Percentiles rank a stretch among this genome's conserved stretches.
These are phyloP conservation scores for Plantago rigida DNA, from an alignment of 305 asterid species.

Conservation along the genomic window DNA sequence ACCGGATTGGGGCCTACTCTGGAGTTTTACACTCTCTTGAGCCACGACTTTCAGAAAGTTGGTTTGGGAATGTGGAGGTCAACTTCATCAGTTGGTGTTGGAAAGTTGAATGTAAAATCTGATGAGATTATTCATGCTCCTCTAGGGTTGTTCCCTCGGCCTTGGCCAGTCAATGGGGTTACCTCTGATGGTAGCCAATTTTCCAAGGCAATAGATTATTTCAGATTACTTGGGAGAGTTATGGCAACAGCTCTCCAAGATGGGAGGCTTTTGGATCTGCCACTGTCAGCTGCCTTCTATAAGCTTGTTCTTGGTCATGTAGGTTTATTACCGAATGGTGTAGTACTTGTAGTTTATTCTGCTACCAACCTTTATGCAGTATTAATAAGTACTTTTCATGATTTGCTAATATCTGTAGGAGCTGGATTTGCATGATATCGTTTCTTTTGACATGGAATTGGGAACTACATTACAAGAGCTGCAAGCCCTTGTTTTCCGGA, in stretches of 20 bases:
- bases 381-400: conserved; percentile 14
- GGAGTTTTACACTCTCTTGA: conserved; percentile 87
- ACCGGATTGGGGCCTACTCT: conserved; percentile 97
- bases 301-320: conserved; percentile 83
- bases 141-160: conserved; percentile 91
- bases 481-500: conserved; percentile 74
- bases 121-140: conserved; percentile 58
- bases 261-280: conserved; percentile 92
- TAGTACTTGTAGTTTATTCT: neutral
- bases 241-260: conserved; percentile 99
- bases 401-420: conserved; percentile 44
- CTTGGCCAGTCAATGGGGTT: conserved; percentile 71
- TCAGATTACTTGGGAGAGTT: conserved; percentile 80
- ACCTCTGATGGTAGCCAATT: conserved; percentile 57
- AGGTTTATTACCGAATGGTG: conserved; percentile 23
- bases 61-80: conserved; percentile 89
- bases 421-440: conserved; percentile 81
- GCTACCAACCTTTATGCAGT: conserved; percentile 4
- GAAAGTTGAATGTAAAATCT: conserved; percentile 25
- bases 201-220: conserved; percentile 58
- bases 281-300: conserved; percentile 78
- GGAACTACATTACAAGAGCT: conserved; percentile 83
- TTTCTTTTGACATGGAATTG: conserved; percentile 67
- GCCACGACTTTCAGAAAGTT: conserved; percentile 85
- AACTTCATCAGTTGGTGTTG: conserved; percentile 34